phyloP scores from a whole-genome alignment of 2,329 filamentous ascomycete genomes.

The Cladophialophora exuberans region DNA sequence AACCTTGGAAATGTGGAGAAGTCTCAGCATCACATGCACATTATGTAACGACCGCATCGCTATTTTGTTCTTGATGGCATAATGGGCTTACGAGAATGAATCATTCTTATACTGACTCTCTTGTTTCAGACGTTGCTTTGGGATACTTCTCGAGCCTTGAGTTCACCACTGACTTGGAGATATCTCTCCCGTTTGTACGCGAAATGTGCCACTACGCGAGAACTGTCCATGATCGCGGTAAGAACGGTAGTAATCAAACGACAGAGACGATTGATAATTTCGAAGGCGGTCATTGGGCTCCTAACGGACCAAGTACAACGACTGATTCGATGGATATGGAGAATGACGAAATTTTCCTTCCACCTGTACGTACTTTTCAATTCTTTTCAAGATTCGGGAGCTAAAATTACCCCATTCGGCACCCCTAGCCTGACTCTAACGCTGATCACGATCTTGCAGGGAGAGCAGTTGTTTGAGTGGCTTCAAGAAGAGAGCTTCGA shows the following conservation, averaged over 20 bases:
- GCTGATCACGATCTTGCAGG: too few species aligned
- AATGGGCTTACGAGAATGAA: not conserved
- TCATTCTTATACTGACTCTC: not conserved
- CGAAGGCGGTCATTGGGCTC: too few species aligned
- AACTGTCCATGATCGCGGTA: slow-evolving; percentile 4
- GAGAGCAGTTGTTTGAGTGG: too few species aligned
- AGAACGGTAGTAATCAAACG: not conserved
- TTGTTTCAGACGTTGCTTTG: slow-evolving; percentile 7
- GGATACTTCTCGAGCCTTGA: slow-evolving; percentile 22
- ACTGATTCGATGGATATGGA: too few species aligned
- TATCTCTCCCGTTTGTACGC: slow-evolving; percentile 9
- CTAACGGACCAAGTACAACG: too few species aligned
- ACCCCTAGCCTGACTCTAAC: too few species aligned
- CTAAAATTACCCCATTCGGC: too few species aligned
- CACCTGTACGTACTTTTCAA: too few species aligned
- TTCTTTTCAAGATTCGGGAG: too few species aligned
- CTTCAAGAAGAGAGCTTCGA: too few species aligned
- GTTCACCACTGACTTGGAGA: slow-evolving; percentile 8
- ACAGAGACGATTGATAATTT: not conserved
- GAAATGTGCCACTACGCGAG: slow-evolving; percentile 16
- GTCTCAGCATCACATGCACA: not conserved
- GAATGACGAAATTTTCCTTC: too few species aligned
- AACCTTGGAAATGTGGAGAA: not conserved
- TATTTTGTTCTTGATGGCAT: not conserved
- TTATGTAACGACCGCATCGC: not conserved